phyloP scores from a whole-genome alignment of 2,329 filamentous ascomycete genomes.

The Cordyceps tenuipes region DNA sequence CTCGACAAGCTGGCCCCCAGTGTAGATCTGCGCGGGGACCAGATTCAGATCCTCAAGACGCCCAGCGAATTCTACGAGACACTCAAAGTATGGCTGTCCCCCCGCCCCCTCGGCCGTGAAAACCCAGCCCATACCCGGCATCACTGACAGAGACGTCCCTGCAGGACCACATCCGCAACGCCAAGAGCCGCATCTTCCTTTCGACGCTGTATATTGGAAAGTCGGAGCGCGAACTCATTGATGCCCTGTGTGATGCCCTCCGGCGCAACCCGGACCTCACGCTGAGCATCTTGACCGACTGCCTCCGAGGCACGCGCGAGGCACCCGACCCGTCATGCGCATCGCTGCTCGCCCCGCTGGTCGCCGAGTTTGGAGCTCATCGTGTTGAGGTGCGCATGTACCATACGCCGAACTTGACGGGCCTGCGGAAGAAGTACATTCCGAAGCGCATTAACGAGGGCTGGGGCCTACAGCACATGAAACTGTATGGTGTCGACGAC shows the following conservation, averaged over 20 bases:
- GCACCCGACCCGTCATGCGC: slow-evolving; percentile 79
- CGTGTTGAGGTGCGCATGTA: slow-evolving; percentile 95
- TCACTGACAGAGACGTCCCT: neutral
- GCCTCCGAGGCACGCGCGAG: slow-evolving; percentile 83
- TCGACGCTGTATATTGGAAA: slow-evolving; percentile 98
- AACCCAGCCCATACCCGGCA: neutral
- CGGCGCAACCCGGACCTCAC: slow-evolving; percentile 65
- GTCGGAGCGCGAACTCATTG: slow-evolving; percentile 80
- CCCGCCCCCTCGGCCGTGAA: neutral
- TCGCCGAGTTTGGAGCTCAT: slow-evolving; percentile 72
- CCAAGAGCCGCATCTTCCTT: slow-evolving; percentile 73
- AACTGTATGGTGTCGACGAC: slow-evolving; percentile 91
- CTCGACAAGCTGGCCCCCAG: slow-evolving; percentile 85
- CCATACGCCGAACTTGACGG: slow-evolving; percentile 91
- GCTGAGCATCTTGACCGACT: slow-evolving; percentile 86
- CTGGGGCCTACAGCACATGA: slow-evolving; percentile 98
- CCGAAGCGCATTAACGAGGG: slow-evolving; percentile 93
- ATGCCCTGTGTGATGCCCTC: slow-evolving; percentile 67
- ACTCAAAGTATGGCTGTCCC: slow-evolving; percentile 65
- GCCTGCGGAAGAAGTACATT: slow-evolving; percentile 71
- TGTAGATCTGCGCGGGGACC: slow-evolving; percentile 74
- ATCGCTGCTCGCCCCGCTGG: slow-evolving; percentile 76
- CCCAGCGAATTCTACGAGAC: slow-evolving; percentile 88
- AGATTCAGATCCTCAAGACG: slow-evolving; percentile 69
- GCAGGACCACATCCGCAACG: slow-evolving; percentile 71